Evolutionary conservation across 345 rosid species (phyloP).

Genomic region (Lepidium africanum): DNA sequence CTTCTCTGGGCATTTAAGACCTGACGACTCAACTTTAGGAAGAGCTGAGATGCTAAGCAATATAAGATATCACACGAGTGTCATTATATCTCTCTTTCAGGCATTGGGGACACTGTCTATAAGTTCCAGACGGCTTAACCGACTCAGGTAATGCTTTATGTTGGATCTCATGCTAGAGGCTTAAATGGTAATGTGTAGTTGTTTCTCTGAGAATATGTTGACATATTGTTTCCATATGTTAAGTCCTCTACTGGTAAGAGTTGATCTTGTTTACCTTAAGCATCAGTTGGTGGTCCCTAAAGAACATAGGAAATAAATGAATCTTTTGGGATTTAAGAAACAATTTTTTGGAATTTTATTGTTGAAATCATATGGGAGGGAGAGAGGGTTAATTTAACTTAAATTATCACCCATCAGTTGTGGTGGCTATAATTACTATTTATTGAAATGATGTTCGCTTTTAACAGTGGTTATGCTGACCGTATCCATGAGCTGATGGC

Average conservation of each 20-base stretch:
- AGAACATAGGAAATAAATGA: background rate
- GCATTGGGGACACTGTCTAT: conserved; percentile 88
- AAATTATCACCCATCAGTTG: background rate
- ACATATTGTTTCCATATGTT: background rate
- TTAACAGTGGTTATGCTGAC: conserved; percentile 89
- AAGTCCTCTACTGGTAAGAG: background rate
- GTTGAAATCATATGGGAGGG: background rate
- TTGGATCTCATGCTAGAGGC: conserved; percentile 7
- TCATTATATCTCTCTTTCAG: conserved; percentile 82
- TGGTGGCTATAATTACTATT: conserved; percentile 4
- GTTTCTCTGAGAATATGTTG: background rate
- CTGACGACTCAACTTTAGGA: conserved; percentile 83
- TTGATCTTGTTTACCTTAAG: background rate
- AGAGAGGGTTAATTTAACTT: background rate
- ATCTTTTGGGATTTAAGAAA: background rate
- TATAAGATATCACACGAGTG: conserved; percentile 97
- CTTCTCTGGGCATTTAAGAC: conserved; percentile 85
- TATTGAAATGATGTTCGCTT: conserved; percentile 6
- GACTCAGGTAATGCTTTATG: conserved; percentile 69
- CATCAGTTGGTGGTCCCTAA: background rate
- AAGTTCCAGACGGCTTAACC: conserved; percentile 85
- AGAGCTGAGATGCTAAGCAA: conserved; percentile 98
- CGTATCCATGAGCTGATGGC: conserved; percentile 87
- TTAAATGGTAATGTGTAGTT: background rate
- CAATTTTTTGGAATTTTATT: background rate